phyloP scores from a whole-genome alignment of 306 rosid species.

The Rubus parviflorus region DNA sequence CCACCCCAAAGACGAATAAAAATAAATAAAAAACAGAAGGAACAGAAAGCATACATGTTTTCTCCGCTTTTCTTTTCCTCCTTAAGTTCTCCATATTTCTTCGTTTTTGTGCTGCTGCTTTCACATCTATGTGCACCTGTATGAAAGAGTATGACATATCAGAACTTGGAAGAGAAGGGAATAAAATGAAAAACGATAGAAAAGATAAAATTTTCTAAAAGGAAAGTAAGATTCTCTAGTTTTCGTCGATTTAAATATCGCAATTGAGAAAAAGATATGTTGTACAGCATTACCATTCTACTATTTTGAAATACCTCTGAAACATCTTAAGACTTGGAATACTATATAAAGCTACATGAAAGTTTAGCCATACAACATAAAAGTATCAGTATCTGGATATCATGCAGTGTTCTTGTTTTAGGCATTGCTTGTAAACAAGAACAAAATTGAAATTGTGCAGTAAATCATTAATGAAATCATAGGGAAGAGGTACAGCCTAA shows the following conservation, averaged over 20 bases:
- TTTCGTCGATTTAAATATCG: background rate
- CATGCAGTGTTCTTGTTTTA: background rate
- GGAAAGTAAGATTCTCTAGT: background rate
- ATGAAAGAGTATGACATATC: background rate
- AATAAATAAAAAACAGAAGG: background rate
- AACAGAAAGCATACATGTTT: slow-evolving; percentile 48
- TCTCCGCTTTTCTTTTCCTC: slow-evolving; percentile 81
- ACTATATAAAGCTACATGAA: background rate
- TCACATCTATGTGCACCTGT: slow-evolving; percentile 72
- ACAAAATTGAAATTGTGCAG: background rate
- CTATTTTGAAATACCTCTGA: background rate
- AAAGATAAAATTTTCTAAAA: background rate
- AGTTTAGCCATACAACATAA: background rate
- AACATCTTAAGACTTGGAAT: background rate
- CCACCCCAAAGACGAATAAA: background rate
- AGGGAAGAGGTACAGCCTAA: background rate
- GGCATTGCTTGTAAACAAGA: background rate
- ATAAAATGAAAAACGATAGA: background rate
- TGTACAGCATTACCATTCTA: background rate
- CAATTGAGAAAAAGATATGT: background rate
- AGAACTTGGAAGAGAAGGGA: background rate
- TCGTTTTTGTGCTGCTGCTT: slow-evolving; percentile 51
- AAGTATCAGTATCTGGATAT: background rate
- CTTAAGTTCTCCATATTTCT: slow-evolving; percentile 43
- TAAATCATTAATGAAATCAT: background rate